These are phyloP conservation scores for Penicillium coprophilum DNA, from an alignment of 495 filamentous ascomycete species.

Conservation along the genomic window DNA sequence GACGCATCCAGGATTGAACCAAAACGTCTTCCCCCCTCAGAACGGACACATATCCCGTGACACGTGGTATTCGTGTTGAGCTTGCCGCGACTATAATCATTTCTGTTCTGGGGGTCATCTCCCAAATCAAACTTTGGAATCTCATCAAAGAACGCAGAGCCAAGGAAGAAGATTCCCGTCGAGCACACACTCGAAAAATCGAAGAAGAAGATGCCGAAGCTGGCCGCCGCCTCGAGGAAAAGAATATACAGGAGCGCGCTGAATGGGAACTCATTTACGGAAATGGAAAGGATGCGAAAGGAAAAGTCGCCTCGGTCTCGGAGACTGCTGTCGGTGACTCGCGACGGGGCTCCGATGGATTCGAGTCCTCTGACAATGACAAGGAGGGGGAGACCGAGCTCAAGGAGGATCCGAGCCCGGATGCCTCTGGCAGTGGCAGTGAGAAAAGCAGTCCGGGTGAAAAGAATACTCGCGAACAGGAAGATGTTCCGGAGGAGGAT, in stretches of 20 bases:
- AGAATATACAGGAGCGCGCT: slow-evolving; percentile 62
- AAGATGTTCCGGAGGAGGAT: slow-evolving; percentile 26
- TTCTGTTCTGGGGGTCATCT: slow-evolving; percentile 71
- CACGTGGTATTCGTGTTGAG: slow-evolving; percentile 82
- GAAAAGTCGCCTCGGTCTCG: slow-evolving; percentile 16
- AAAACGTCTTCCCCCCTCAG: slow-evolving; percentile 74
- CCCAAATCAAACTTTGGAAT: slow-evolving; percentile 84
- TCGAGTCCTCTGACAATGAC: slow-evolving; percentile 21
- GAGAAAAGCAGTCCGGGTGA: slow-evolving; percentile 16
- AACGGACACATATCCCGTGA: slow-evolving; percentile 78
- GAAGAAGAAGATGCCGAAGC: slow-evolving; percentile 71
- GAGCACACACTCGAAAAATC: slow-evolving; percentile 56
- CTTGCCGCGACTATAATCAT: slow-evolving; percentile 75
- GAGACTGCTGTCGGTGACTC: slow-evolving; percentile 35
- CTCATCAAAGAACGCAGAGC: slow-evolving; percentile 73
- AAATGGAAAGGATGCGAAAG: slow-evolving; percentile 35
- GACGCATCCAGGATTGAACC: slow-evolving; percentile 61
- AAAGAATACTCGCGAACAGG: slow-evolving; percentile 6
- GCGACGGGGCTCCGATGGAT: slow-evolving; percentile 27
- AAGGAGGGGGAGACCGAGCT: slow-evolving; percentile 42
- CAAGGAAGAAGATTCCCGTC: slow-evolving; percentile 55
- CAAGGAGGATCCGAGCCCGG: slow-evolving; percentile 31
- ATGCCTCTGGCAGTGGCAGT: slow-evolving; percentile 23
- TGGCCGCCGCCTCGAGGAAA: slow-evolving; percentile 66
- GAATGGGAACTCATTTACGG: slow-evolving; percentile 80